Evolutionary conservation across 306 rosid species (phyloP).

Genomic region (Cucurbita maxima): DNA sequence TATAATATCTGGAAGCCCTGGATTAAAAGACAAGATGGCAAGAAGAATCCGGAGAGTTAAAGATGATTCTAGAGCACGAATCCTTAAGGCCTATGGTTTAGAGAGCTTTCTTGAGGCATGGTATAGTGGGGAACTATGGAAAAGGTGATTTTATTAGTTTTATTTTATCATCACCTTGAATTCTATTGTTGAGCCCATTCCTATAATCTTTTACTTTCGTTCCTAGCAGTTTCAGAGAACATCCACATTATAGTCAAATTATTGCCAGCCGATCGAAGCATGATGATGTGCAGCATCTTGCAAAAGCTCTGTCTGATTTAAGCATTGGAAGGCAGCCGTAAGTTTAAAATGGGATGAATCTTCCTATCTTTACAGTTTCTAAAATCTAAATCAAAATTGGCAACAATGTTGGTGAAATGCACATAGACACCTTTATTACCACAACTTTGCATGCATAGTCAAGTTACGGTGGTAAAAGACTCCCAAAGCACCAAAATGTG

Average conservation of each 20-base stretch:
- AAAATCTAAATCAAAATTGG: not conserved
- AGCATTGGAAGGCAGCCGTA: conserved; percentile 90
- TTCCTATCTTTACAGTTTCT: conserved; percentile 7
- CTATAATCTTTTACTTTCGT: not conserved
- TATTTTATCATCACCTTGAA: conserved; percentile 4
- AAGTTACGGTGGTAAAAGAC: not conserved
- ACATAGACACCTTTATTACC: not conserved
- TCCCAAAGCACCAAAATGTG: too few relatives aligned
- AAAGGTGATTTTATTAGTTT: conserved; percentile 33
- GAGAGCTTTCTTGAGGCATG: conserved; percentile 52
- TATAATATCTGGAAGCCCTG: conserved; percentile 83
- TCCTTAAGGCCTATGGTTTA: conserved; percentile 50
- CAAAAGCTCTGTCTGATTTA: conserved; percentile 51
- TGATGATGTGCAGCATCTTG: conserved; percentile 40
- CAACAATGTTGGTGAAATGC: not conserved
- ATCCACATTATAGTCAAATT: conserved; percentile 55
- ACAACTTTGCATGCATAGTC: not conserved
- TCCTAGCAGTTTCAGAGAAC: conserved; percentile 63
- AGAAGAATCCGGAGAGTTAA: conserved; percentile 62
- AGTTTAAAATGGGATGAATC: conserved; percentile 16
- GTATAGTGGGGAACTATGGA: conserved; percentile 79
- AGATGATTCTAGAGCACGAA: conserved; percentile 65
- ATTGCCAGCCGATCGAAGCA: conserved; percentile 46
- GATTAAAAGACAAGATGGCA: conserved; percentile 49
- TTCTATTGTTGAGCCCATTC: conserved; percentile 1